Percentiles rank a stretch among this genome's conserved stretches.
phyloP scores from a whole-genome alignment of 2,329 filamentous ascomycete species.

The Fusarium brevicatenulatum region DNA sequence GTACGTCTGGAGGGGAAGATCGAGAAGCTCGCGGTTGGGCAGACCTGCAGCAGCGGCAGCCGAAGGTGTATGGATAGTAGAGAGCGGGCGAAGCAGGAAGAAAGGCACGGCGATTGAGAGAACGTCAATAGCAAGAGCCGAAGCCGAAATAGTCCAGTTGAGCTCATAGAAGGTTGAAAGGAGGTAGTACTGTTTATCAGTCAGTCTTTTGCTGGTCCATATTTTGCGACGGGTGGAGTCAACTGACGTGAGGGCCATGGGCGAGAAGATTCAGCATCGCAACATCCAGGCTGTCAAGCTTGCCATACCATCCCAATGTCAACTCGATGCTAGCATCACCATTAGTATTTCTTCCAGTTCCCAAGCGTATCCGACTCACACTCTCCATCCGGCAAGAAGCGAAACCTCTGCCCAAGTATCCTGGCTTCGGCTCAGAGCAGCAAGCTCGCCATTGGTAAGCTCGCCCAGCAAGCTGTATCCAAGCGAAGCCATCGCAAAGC shows the following conservation, averaged over 20 bases:
- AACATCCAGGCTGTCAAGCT: slow-evolving; percentile 79
- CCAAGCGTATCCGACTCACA: slow-evolving; percentile 56
- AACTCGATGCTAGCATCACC: slow-evolving; percentile 68
- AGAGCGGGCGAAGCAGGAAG: slow-evolving; percentile 75
- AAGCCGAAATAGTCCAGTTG: slow-evolving; percentile 66
- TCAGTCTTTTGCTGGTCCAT: slow-evolving; percentile 19
- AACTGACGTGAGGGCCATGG: slow-evolving; percentile 75
- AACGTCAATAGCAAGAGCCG: slow-evolving; percentile 74
- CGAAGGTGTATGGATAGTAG: slow-evolving; percentile 69
- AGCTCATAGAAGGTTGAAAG: slow-evolving; percentile 82
- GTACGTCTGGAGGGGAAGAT: slow-evolving; percentile 69
- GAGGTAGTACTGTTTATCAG: slow-evolving; percentile 70
- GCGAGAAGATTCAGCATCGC: slow-evolving; percentile 74
- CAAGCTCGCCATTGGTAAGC: slow-evolving; percentile 72
- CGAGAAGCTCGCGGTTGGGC: slow-evolving; percentile 73
- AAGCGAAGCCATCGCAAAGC: slow-evolving; percentile 70
- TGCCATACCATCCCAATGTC: slow-evolving; percentile 75
- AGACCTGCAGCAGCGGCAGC: slow-evolving; percentile 52
- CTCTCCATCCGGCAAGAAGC: slow-evolving; percentile 62
- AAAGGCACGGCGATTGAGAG: slow-evolving; percentile 78
- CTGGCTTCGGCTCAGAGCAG: slow-evolving; percentile 70
- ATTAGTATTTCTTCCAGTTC: slow-evolving; percentile 3
- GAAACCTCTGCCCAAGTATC: slow-evolving; percentile 71
- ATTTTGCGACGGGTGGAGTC: slow-evolving; percentile 6
- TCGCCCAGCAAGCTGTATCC: slow-evolving; percentile 71